A percentile compares a stretch with the other conserved stretches of the same genome.
phyloP scores from a whole-genome alignment of 805 yeast species.

The Sungouiella blattae region DNA sequence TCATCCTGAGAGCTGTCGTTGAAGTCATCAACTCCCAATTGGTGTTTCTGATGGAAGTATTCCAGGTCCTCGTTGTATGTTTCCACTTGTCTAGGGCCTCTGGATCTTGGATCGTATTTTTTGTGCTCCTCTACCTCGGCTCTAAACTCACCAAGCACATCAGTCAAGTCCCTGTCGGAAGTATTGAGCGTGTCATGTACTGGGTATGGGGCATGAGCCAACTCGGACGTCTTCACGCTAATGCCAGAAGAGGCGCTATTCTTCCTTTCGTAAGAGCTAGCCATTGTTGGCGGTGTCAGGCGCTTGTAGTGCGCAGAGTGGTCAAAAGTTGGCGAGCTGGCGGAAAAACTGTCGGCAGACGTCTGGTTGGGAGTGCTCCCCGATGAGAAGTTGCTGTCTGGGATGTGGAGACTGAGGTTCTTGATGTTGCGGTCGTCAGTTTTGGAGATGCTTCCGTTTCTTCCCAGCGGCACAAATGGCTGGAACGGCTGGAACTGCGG shows the following conservation, averaged over 20 bases:
- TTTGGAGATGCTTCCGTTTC: slow-evolving; percentile 1
- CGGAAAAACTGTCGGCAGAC: slow-evolving; percentile 4
- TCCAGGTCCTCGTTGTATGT: too few species aligned
- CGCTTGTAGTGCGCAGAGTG: not conserved
- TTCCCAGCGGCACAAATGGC: slow-evolving; percentile 2
- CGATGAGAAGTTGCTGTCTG: slow-evolving; percentile 9
- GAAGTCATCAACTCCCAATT: too few species aligned
- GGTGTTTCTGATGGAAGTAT: too few species aligned
- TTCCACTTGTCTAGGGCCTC: too few species aligned
- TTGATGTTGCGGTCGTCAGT: slow-evolving; percentile 10
- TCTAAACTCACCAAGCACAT: slow-evolving; percentile 26
- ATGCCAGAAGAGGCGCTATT: slow-evolving; percentile 6
- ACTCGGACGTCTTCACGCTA: slow-evolving; percentile 13
- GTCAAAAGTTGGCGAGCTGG: slow-evolving; percentile 3
- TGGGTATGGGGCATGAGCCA: slow-evolving; percentile 11
- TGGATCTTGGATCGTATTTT: slow-evolving; percentile 13
- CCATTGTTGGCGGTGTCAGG: slow-evolving; percentile 8
- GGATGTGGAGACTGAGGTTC: slow-evolving; percentile 10
- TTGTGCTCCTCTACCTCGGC: slow-evolving; percentile 25
- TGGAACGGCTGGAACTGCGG: slow-evolving; percentile 4
- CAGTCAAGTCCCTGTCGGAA: slow-evolving; percentile 16
- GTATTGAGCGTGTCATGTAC: slow-evolving; percentile 1
- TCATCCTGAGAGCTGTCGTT: too few species aligned
- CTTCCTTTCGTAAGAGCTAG: slow-evolving; percentile 3
- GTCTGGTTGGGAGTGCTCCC: not conserved